Evolutionary conservation across 306 rosid species (phyloP), one percentile per base, ranked within the genome.

Genomic region (Begonia peltatifolia): DNA sequence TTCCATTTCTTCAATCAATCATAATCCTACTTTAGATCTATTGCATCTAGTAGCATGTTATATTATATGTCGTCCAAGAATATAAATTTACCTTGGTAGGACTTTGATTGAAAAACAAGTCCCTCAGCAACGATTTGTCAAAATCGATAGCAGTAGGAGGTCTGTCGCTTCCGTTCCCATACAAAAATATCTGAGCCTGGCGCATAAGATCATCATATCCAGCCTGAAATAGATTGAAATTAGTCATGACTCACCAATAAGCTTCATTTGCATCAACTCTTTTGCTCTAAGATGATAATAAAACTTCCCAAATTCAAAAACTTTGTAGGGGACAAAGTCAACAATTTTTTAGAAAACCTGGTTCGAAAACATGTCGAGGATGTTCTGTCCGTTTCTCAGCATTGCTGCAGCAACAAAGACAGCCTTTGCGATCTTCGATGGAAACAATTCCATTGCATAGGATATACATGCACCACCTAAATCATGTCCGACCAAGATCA

Each of bases 401-500:
- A 92, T 86, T 54, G 99, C 76, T 0, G 99, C 99, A 57, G 94
- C 92, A 70, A 92, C 52, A 68, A 92, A 92, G 59, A 92, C 56
- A 53, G 96, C 84, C 74, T 83, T 92, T 15, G 99, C 74, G 70
- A 92, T 68, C 60, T 80, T 92, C 25, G 12, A 62, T 12, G 96
- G 93, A 70, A 75, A 86, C 62, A 74, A 58, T 65, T 92, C 99
- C 99, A 79, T 92, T 56, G 88, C 86, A 75, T 79, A 74, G 4
- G 96, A 80, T 65, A 86, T 77, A 61, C 99, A 83, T 15, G 93
- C 77, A 54, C 99, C 99, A 43, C 99, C 99, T 54, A 92, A 81
- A 79, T 92, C 99, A 74, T 92, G 99, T 42, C 99, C 99, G 64
- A 75, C 96, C 79, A 92, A 66, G 64, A 92, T 83, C 56, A 92